Evolutionary conservation across 169 alveolate genomes (phyloP), one percentile per base, ranked within the genome.

Genomic region (Besnoitia besnoiti): DNA sequence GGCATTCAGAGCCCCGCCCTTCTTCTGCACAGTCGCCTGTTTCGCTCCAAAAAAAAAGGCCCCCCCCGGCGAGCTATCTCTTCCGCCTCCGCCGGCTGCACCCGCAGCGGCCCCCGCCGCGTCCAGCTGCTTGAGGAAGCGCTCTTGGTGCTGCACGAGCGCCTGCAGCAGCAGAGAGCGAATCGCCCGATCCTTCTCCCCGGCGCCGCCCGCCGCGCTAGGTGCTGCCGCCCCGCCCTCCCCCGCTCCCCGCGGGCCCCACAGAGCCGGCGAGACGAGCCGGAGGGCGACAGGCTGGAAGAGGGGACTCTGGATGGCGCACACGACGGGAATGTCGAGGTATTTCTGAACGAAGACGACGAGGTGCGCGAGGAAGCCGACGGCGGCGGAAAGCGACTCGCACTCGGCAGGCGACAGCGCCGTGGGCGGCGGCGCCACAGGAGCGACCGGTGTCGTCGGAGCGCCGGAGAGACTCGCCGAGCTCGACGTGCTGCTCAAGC

Each of bases 301-400:
- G 55, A 77, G 87, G 4, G 87, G 87, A 42, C 16, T 40, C 33
- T 4, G 61, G 37, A 77, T 37, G 87, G 59, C 59, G 2, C 42
- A 37, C 2, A 35, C 35, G 33, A 21, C 50, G 14, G 87, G 87
- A 10, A 77, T 27, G 35, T 44, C 89, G 40, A 80, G 73, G 73
- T 80, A 80, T 35, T 80, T 80, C 33, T 42, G 73, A 21, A 80
- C 16, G 42, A 80, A 37, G 46, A 47, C 42, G 37, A 80, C 35
- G 37, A 80, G 46, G 46, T 80, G 89, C 30, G 46, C 44, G 89
- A 80, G 75, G 46, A 80, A 80, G n/a, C 89, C 89, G n/a, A 80
- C 73, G 0, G 89, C 89, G 42, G 75, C 73, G 42, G 73, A 24
- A 1, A 80, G 33, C 61, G 62, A 0, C n/a, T 80, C 89, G 46